Base-by-base conservation (phyloP, 1,139 yeast species). In the Dujonia santamariae region DNA sequence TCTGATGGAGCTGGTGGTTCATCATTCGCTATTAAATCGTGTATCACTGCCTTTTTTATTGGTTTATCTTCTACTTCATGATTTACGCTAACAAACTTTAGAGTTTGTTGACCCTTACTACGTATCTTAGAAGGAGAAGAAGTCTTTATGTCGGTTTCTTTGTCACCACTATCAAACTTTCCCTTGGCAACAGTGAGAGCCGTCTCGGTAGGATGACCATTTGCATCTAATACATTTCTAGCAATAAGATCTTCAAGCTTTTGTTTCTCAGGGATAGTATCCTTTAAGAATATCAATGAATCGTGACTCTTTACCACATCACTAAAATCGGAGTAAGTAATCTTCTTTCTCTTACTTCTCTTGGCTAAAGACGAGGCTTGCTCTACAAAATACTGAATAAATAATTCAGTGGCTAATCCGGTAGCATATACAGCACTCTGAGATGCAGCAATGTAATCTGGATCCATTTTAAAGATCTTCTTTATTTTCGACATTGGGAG, bases 331-430 rank as follows among this genome's bases (percentile, higher is more conserved):
- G 76, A 75, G 56, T 88, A 88, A 33, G 69, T 72, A 18, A 86
- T 61, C 46, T 81, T 82, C 62, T 83, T 82, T 35, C 95, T 67
- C 44, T 79, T 78, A 24, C 80, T 87, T 37, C 79, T 67, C 45
- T 79, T 75, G 14, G 95, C 85, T 31, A 73, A 64, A 37, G 84
- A 63, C 19, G 81, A 63, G 0, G 96, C 92, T 48, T 86, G 94
- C 54, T 85, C 95, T 1, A 88, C 75, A 37, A 90, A 66, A 47
- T 84, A 78, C 56, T 84, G 86, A 12, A 88, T 74, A 55, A 90
- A 90, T 33, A 86, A 61, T 50, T 90, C 96, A 0, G 96, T 83
- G 4, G 97, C 96, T 31, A 85, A 75, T 0, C 95, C 94, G 3
- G 92, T 72, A 11, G 95, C 81, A 48, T 82, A 85, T 11, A 85